These are phyloP conservation scores for Xenosphaeropsis pyriputrescens DNA, from an alignment of 2,329 filamentous ascomycete species.

Conservation along the genomic window DNA sequence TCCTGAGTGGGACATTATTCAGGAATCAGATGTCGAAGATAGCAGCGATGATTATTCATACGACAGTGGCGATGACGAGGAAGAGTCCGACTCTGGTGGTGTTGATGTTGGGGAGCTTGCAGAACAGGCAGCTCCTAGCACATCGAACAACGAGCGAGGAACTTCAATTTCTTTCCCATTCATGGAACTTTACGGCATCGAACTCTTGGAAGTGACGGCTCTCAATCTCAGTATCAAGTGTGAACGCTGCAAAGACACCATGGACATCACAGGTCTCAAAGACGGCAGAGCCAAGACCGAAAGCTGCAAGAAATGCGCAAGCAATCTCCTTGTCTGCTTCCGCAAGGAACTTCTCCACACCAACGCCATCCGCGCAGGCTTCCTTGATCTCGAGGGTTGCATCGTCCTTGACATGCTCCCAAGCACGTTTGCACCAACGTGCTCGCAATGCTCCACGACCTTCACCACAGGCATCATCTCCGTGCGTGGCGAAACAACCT, in stretches of 20 bases:
- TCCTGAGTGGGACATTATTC: conserved; percentile 50
- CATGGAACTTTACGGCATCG: conserved; percentile 63
- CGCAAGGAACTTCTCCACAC: conserved; percentile 58
- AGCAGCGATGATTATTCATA: conserved; percentile 33
- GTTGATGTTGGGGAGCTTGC: conserved; percentile 23
- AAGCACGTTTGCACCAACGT: conserved; percentile 68
- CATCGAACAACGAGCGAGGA: conserved; percentile 41
- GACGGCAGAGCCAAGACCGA: conserved; percentile 34
- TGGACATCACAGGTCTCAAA: conserved; percentile 54
- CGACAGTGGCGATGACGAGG: conserved; percentile 22
- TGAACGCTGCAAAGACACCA: conserved; percentile 59
- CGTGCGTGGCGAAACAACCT: conserved; percentile 58
- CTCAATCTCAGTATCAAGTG: conserved; percentile 64
- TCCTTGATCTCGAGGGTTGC: conserved; percentile 63
- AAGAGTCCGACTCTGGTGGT: conserved; percentile 20
- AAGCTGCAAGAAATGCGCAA: conserved; percentile 45
- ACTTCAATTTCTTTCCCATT: conserved; percentile 69
- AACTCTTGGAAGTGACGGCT: conserved; percentile 54
- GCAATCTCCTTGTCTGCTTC: conserved; percentile 36
- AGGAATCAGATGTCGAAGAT: conserved; percentile 28
- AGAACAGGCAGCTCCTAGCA: conserved; percentile 4
- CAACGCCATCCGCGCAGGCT: conserved; percentile 61
- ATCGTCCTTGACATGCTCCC: conserved; percentile 60
- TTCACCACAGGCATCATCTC: conserved; percentile 50
- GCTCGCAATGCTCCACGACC: conserved; percentile 57